Base-by-base conservation (phyloP, 2,329 filamentous ascomycete genomes). In the Trichoderma arundinaceum region DNA sequence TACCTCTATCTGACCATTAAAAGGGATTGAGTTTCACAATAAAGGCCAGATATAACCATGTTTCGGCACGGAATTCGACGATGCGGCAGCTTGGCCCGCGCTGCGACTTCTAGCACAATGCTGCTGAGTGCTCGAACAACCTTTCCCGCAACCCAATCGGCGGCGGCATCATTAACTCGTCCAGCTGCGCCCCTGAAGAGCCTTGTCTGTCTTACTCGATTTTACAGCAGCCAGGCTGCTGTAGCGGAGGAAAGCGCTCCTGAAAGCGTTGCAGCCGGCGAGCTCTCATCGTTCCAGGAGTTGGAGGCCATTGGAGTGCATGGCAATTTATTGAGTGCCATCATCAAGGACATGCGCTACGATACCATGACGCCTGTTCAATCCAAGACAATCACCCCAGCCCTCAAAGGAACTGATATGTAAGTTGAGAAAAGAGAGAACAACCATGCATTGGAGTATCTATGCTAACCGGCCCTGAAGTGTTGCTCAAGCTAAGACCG, bases 331-430 rank as follows among this genome's bases (percentile, higher is more conserved):
- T 82, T 96, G 68, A 74, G 82, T 4, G 84, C 89, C 32, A 88
- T 99, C 71, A 90, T 86, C 1, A 71, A 85, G 5, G 85, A 87
- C 60, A 91, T 98, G 89, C 81, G 84, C 33, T 90, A 97, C 71
- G 85, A 90, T 57, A 87, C 82, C 46, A 98, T 99, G 95, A 98
- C 94, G 22, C 90, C 95, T 22, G 94, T 99, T 13, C 95, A 99
- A 78, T 84, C 87, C 54, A 85, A 89, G 75, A 96, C 94, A 12
- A 93, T 99, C 74, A 87, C 87, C 67, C 85, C 92, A 64, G 92
- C 91, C 4, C 81, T 98, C 48, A 87, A 88, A 70, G 94, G 95
- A 22, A 86, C 83, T 67, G 94, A 97, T 77, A 84, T 97, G 91
- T 94, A 84, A 81, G 90, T 80, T 64, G 17, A 19, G 3, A 17